Conservation (phyloP, 768 basidiomycete genomes). For the Galerina sulciceps region DNA sequence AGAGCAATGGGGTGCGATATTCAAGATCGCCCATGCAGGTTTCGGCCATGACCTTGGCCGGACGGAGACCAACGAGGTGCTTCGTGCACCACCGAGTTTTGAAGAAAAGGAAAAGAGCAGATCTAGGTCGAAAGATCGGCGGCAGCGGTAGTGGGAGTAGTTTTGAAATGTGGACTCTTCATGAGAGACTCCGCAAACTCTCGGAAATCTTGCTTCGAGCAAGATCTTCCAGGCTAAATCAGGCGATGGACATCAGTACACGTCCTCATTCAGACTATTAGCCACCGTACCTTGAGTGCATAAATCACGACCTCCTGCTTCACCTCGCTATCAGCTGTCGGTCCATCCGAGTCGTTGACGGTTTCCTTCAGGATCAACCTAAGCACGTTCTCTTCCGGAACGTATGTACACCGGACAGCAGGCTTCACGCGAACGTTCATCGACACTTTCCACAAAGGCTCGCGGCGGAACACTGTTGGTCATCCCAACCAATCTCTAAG, state of each 20-base stretch:
- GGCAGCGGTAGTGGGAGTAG: not conserved
- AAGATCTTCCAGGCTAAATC: conserved; percentile 47
- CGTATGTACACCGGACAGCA: conserved; percentile 61
- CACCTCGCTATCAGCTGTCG: not conserved
- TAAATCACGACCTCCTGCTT: conserved; percentile 57
- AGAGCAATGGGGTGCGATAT: too few species aligned
- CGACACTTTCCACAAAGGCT: conserved; percentile 70
- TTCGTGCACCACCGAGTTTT: too few species aligned
- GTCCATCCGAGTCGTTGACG: conserved; percentile 24
- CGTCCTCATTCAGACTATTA: not conserved
- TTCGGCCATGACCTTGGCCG: too few species aligned
- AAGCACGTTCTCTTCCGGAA: conserved; percentile 56
- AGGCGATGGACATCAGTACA: not conserved
- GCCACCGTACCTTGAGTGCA: conserved; percentile 58
- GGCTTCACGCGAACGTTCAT: conserved; percentile 66
- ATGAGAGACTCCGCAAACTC: conserved; percentile 52
- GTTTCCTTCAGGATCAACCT: conserved; percentile 60
- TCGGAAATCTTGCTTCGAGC: conserved; percentile 57
- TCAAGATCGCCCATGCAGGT: too few species aligned
- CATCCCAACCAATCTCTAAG: not conserved
- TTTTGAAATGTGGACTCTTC: conserved; percentile 39
- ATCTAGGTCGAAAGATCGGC: too few species aligned
- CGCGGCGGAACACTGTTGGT: conserved; percentile 65
- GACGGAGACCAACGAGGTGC: too few species aligned
- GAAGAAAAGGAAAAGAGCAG: too few species aligned